phyloP scores from a whole-genome alignment of 2,329 filamentous ascomycete species.

The Pleoardoris graminearum region DNA sequence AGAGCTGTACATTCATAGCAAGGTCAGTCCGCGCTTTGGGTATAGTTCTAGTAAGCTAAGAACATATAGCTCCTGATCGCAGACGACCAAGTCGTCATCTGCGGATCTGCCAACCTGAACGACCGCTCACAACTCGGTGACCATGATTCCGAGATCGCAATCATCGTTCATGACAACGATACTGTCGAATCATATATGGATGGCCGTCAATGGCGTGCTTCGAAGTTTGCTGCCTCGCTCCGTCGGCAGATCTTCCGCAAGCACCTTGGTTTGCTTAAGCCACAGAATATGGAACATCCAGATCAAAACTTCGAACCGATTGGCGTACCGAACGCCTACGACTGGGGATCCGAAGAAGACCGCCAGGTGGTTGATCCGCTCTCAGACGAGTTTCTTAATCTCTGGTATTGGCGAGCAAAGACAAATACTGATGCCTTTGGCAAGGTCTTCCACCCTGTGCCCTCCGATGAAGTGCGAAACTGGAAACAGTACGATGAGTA shows the following conservation, averaged over 20 bases:
- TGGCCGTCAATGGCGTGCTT: constrained; percentile 70
- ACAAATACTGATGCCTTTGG: constrained; percentile 81
- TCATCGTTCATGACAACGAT: constrained; percentile 79
- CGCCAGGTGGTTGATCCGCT: constrained; percentile 73
- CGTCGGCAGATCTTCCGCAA: constrained; percentile 88
- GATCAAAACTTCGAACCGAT: constrained; percentile 62
- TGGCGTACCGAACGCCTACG: constrained; percentile 58
- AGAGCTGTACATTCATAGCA: constrained; percentile 67
- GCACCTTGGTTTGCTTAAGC: constrained; percentile 79
- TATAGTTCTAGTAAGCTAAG: constrained; percentile 11
- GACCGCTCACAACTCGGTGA: constrained; percentile 77
- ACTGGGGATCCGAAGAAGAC: constrained; percentile 53
- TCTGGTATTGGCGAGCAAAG: constrained; percentile 74
- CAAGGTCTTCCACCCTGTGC: constrained; percentile 79
- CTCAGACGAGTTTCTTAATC: constrained; percentile 65
- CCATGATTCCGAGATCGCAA: constrained; percentile 88
- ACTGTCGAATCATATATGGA: constrained; percentile 73
- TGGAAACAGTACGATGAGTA: constrained; percentile 76
- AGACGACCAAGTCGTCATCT: constrained; percentile 80
- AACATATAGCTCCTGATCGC: constrained; percentile 67
- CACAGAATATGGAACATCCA: constrained; percentile 68
- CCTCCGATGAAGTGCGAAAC: constrained; percentile 67
- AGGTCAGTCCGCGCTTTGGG: constrained; percentile 49
- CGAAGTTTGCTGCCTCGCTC: constrained; percentile 76
- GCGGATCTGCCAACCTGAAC: constrained; percentile 73